These are phyloP conservation scores for Ilex aquifolium DNA, from an alignment of 257 asterid genomes.

Conservation along the genomic window DNA sequence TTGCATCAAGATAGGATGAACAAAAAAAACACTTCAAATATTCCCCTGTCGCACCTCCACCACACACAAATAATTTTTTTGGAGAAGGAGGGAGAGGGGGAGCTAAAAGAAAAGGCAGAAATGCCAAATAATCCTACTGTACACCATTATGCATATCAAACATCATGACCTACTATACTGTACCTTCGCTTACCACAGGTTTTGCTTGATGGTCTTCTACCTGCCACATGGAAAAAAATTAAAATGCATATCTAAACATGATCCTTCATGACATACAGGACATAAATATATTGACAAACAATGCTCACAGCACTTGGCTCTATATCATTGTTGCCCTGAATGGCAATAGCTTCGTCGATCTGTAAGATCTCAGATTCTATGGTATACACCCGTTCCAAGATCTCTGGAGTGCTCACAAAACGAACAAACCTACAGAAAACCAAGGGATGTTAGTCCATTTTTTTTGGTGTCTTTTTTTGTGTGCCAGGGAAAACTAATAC, in stretches of 20 bases:
- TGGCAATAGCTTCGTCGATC: conserved; percentile 72
- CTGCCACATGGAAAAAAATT: conserved; percentile 27
- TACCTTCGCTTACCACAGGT: conserved; percentile 64
- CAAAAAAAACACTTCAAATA: too few species aligned
- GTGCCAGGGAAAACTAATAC: too few species aligned
- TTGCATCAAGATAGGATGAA: background rate
- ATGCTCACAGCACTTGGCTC: conserved; percentile 53
- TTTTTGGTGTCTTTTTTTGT: too few species aligned
- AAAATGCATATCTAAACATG: conserved; percentile 5
- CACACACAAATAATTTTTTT: too few species aligned
- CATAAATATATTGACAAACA: conserved; percentile 10
- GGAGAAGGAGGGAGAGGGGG: background rate
- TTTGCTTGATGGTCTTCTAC: conserved; percentile 47
- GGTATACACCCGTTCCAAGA: conserved; percentile 83
- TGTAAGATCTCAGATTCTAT: conserved; percentile 88
- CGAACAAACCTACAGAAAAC: conserved; percentile 80
- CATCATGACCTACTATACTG: conserved; percentile 4
- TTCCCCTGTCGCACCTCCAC: background rate
- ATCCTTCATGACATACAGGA: conserved; percentile 1
- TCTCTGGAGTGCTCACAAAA: conserved; percentile 96
- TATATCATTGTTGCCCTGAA: conserved; percentile 53
- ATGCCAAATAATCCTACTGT: background rate
- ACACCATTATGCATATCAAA: conserved; percentile 3
- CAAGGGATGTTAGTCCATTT: background rate
- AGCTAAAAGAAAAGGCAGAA: background rate